phyloP scores from a whole-genome alignment of 2,329 filamentous ascomycete genomes.

The Cladosporium sp. region DNA sequence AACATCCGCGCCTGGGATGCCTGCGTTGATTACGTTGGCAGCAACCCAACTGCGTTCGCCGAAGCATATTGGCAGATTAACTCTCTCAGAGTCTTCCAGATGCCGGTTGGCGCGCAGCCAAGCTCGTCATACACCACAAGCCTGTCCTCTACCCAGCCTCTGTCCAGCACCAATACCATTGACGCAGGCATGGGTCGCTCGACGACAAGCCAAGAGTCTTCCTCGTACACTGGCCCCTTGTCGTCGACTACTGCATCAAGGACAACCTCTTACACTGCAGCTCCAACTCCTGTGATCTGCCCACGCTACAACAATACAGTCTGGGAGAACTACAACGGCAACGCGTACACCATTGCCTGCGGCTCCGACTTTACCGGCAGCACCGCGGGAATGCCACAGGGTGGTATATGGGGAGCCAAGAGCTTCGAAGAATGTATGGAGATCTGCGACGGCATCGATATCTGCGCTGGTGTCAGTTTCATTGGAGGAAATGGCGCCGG shows the following conservation, averaged over 20 bases:
- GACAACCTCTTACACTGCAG: not conserved
- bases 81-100: constrained; percentile 38
- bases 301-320: constrained; percentile 14
- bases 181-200: constrained; percentile 25
- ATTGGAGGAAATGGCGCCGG: constrained; percentile 21
- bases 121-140: constrained; percentile 26
- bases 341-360: constrained; percentile 14
- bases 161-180: constrained; percentile 21
- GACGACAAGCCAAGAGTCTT: constrained; percentile 17
- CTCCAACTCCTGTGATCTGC: constrained; percentile 16
- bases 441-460: constrained; percentile 15
- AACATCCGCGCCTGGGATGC: constrained; percentile 18
- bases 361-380: constrained; percentile 15
- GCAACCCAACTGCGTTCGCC: constrained; percentile 28
- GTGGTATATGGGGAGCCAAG: not conserved
- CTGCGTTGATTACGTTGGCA: constrained; percentile 31
- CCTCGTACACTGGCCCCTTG: constrained; percentile 26
- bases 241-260: constrained; percentile 16
- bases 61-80: constrained; percentile 39
- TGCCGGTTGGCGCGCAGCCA: constrained; percentile 19
- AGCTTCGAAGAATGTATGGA: constrained; percentile 21
- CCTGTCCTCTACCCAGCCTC: constrained; percentile 20
- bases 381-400: not conserved
- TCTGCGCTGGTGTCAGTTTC: constrained; percentile 18
- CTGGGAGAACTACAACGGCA: constrained; percentile 14